Evolutionary conservation across 805 yeast genomes (phyloP), one percentile per base, ranked within the genome.

Genomic region (Wickerhamiella kurtzmanii): DNA sequence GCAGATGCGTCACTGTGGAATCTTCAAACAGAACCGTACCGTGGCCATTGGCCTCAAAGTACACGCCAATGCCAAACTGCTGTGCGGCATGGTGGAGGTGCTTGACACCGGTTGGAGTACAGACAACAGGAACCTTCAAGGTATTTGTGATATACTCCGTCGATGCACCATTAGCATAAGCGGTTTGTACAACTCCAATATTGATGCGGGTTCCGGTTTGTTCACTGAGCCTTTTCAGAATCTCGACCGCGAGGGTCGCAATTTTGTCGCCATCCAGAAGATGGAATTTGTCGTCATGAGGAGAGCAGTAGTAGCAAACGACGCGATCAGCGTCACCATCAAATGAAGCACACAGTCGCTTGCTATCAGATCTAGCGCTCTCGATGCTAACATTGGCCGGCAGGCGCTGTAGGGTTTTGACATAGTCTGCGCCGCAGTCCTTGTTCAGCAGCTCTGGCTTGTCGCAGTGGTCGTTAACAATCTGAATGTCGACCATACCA

Each of bases 31-130:
- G 70, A 4, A 89, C 94, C 0, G 98, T 92, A 13, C 98, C 98
- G 61, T 92, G 98, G n/a, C 98, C 98, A 61, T 92, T 92, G 46
- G 98, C 98, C 68, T 92, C 98, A 57, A 92, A 92, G 65, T 92
- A 92, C 15, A 92, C 79, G 21, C 98, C 98, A 51, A 89, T 73
- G 58, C 87, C 97, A 59, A 75, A 92, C 39, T 77, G 72, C 50
- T 74, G 76, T 1, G 94, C 92, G 44, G 87, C 94, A 59, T 89
- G 96, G 62, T 92, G 98, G 53, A 92, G 69, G 66, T 92, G 95
- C 64, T 92, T 92, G 35, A 92, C 98, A 37, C 98, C 98, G 2
- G 98, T 92, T 39, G 95, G 81, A 0, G 97, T 84, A 63, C 89
- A 84, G 1, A 76, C 76, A 3, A 86, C 95, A 1, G 95, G 95